Base-by-base conservation (phyloP, 2,329 filamentous ascomycete species). In the Rutstroemia sp. region DNA sequence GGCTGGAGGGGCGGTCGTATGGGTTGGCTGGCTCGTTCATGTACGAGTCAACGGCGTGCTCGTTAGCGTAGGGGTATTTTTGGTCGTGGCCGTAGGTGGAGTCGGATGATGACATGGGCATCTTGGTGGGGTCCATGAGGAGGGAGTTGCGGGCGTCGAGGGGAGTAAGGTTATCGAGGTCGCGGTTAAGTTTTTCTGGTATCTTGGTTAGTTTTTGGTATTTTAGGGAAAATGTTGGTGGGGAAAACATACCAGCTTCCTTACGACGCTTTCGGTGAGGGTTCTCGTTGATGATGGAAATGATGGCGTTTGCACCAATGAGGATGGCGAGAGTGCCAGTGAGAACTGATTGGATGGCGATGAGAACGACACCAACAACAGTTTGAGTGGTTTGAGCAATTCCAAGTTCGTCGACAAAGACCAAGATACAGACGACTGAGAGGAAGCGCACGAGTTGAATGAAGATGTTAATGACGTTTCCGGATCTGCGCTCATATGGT, bases 391-490 rank as follows among this genome's bases (percentile, higher is more conserved):
- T 95, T 72, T 96, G 86, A 5, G 84, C 80, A 64, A 99, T 86
- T 57, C 88, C 89, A 54, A 99, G 84, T 73, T 97, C 87, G 69
- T 97, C 88, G 27, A 97, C 92, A 66, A 97, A 99, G 51, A 97
- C 78, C 62, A 99, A 75, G 64, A 97, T 89, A 74, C 92, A 96
- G 54, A 83, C 79, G 6, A 96, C 88, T 0, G 92, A 96, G 51
- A 96, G 75, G 12, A 96, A 87, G 45, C 94, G 88, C 17, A 96
- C 90, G 39, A 88, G 78, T 71, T 95, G 90, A 65, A 97, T 96
- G 67, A 84, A 76, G 67, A 95, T 92, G 74, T 96, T 96, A 78
- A 99, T 91, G 72, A 94, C 83, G 73, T 95, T 95, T 64, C 88
- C 84, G 5, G 91, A 91, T 69, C 86, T 89, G 67, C 89, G 86